A percentile compares a stretch with the other conserved stretches of the same genome.
These are phyloP conservation scores for Krasilnikovozyma curviuscula DNA, from an alignment of 768 basidiomycete species.

Conservation along the genomic window DNA sequence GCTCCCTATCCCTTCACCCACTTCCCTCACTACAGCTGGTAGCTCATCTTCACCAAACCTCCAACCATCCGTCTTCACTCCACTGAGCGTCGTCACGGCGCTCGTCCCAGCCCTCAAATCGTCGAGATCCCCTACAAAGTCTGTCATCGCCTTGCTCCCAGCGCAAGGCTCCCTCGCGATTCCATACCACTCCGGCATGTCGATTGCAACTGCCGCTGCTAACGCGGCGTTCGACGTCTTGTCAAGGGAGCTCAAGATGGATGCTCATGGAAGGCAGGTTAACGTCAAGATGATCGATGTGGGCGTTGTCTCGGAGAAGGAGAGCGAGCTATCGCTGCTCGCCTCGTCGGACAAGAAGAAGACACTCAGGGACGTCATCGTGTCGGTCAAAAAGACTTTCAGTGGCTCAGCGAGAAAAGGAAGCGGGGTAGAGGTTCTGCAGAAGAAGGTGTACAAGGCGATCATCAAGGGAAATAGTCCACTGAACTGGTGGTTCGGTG, in stretches of 20 bases:
- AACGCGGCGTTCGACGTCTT: background rate
- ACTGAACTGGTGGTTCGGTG: background rate
- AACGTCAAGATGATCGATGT: constrained; percentile 5
- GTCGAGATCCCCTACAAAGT: background rate
- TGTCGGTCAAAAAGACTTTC: background rate
- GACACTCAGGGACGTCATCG: too few species aligned
- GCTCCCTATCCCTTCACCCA: background rate
- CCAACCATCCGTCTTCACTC: constrained; percentile 2
- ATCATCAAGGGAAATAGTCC: background rate
- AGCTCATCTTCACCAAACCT: too few species aligned
- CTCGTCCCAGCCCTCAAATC: constrained; percentile 3
- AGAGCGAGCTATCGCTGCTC: background rate
- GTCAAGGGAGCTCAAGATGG: background rate
- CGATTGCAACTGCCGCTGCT: background rate
- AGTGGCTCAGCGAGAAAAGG: constrained; percentile 2
- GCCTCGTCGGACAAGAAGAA: too few species aligned
- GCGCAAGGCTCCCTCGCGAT: background rate
- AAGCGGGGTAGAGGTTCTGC: constrained; percentile 4
- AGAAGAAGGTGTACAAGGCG: background rate
- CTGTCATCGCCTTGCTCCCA: constrained; percentile 2
- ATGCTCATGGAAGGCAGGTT: background rate
- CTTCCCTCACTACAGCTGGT: background rate
- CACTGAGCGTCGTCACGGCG: constrained; percentile 2
- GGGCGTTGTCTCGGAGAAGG: background rate
- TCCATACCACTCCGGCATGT: background rate